These are phyloP conservation scores for Cryptococcus sp. DNA, from an alignment of 1,284 basidiomycete species.

Conservation along the genomic window DNA sequence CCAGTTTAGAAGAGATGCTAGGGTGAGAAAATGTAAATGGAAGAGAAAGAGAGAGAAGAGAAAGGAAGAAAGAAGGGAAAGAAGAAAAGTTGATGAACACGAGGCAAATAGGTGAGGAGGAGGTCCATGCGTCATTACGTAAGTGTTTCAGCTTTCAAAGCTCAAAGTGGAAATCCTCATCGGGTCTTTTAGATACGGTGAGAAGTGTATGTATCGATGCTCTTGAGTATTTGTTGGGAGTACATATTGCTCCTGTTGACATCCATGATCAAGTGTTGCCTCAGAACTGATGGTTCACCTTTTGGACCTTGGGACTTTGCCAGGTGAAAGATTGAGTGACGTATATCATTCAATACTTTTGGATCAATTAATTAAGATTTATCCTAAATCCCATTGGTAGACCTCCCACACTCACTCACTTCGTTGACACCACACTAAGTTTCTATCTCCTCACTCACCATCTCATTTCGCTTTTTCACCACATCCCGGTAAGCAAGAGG, in stretches of 20 bases:
- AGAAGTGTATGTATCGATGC: not conserved
- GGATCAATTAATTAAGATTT: too few relatives aligned
- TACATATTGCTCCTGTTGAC: not conserved
- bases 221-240: not conserved
- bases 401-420: too few relatives aligned
- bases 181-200: not conserved
- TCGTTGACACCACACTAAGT: too few relatives aligned
- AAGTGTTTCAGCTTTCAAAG: not conserved
- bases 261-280: not conserved
- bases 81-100: not conserved
- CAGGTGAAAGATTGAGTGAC: too few relatives aligned
- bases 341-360: too few relatives aligned
- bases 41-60: constrained; percentile 1
- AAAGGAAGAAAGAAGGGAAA: constrained; percentile 3
- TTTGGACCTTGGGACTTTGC: not conserved
- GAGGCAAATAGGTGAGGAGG: not conserved
- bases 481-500: not conserved
- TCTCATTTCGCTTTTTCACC: not conserved
- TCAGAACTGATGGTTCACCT: not conserved
- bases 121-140: not conserved
- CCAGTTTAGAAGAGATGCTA: not conserved
- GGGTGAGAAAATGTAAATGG: not conserved
- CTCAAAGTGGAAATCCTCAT: not conserved
- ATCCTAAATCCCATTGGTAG: too few relatives aligned
- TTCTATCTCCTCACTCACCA: not conserved